These are phyloP conservation scores for Pezicula neosporulosa DNA, from an alignment of 2,329 filamentous ascomycete genomes.

Conservation along the genomic window DNA sequence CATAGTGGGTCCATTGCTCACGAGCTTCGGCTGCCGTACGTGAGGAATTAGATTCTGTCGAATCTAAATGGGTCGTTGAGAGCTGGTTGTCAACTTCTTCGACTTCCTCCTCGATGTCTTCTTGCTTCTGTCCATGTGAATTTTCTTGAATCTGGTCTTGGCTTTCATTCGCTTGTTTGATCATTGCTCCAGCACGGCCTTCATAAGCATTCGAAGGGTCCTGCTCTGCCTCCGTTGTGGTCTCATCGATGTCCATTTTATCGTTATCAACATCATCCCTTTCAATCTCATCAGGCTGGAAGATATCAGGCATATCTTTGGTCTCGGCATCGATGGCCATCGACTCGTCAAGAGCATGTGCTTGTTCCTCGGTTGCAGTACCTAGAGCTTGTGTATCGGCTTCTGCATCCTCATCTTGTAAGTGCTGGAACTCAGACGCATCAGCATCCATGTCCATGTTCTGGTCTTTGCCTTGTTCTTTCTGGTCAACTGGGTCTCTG, in stretches of 20 bases:
- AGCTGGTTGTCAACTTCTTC: constrained; percentile 52
- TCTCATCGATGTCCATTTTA: constrained; percentile 37
- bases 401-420: constrained; percentile 76
- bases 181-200: constrained; percentile 56
- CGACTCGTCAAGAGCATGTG: constrained; percentile 78
- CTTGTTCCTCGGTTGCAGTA: constrained; percentile 82
- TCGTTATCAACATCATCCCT: constrained; percentile 43
- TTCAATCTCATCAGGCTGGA: constrained; percentile 34
- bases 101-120: constrained; percentile 32
- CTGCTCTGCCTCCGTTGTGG: constrained; percentile 35
- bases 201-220: constrained; percentile 48
- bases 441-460: constrained; percentile 54
- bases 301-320: constrained; percentile 54
- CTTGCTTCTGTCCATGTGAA: not conserved
- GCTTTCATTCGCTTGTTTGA: constrained; percentile 42
- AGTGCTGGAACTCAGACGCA: constrained; percentile 88
- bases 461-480: constrained; percentile 32
- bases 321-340: constrained; percentile 78
- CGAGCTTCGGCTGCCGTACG: constrained; percentile 57
- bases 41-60: constrained; percentile 9
- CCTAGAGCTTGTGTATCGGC: constrained; percentile 92
- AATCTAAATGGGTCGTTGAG: constrained; percentile 66
- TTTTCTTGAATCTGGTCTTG: constrained; percentile 33
- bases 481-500: constrained; percentile 47
- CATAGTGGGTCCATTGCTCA: constrained; percentile 80